Evolutionary conservation across 805 yeast genomes (phyloP).

Genomic region (Metschnikowia similis): DNA sequence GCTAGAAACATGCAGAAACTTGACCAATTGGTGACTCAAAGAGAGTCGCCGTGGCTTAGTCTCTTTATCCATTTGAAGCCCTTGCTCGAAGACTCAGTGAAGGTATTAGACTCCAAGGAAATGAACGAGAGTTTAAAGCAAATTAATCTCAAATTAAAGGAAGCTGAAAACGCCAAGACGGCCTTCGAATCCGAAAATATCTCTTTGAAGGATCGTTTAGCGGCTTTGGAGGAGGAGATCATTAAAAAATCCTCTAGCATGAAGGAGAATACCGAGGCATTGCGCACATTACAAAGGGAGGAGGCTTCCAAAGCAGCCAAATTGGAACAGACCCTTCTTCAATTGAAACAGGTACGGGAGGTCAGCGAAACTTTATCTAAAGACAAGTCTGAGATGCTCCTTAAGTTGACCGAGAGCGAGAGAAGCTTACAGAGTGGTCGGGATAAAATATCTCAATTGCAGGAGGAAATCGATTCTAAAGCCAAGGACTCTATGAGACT

Average conservation of each 20-base stretch:
- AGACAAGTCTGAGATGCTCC: conserved; percentile 24
- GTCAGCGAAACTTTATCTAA: conserved; percentile 30
- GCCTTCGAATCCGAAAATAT: conserved; percentile 31
- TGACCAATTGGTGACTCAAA: conserved; percentile 43
- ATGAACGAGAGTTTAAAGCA: conserved; percentile 52
- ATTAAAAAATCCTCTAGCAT: conserved; percentile 28
- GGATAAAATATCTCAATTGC: conserved; percentile 1
- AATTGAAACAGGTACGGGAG: conserved; percentile 26
- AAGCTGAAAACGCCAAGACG: conserved; percentile 26
- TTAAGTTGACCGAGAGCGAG: conserved; percentile 19
- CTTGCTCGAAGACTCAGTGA: conserved; percentile 58
- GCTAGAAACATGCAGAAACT: conserved; percentile 57
- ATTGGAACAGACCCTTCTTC: conserved; percentile 25
- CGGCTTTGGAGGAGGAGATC: conserved; percentile 31
- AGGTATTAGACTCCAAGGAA: conserved; percentile 53
- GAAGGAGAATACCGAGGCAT: conserved; percentile 43
- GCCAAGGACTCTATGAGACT: conserved; percentile 15
- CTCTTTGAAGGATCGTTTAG: conserved; percentile 37
- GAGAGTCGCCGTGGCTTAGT: conserved; percentile 58
- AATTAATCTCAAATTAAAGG: conserved; percentile 43
- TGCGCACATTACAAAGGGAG: conserved; percentile 40
- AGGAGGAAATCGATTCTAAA: conserved; percentile 14
- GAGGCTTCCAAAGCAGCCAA: conserved; percentile 31
- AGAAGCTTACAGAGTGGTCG: conserved; percentile 7
- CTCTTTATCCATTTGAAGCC: conserved; percentile 73